Conservation (phyloP, 2,329 filamentous ascomycete genomes). For the Tolypocladium tundrense region DNA sequence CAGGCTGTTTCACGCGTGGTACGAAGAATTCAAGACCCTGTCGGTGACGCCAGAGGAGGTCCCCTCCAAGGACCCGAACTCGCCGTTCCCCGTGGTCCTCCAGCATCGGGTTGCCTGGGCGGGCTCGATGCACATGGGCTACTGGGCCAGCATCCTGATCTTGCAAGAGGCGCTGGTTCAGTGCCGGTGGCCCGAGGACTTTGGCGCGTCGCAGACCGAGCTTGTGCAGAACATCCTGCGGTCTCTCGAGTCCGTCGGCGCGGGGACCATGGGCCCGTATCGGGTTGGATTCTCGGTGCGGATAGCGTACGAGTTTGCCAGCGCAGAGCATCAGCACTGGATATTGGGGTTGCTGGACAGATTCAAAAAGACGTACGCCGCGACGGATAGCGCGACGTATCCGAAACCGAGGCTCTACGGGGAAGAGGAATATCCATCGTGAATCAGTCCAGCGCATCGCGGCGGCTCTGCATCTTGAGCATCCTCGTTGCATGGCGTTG, state of each 20-base stretch:
- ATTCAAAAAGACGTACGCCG: constrained; percentile 22
- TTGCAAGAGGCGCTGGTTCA: constrained; percentile 25
- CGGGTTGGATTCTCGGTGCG: constrained; percentile 25
- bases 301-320: constrained; percentile 28
- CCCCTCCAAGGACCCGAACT: constrained; percentile 16
- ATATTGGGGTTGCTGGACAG: constrained; percentile 18
- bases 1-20: constrained; percentile 21
- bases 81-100: constrained; percentile 22
- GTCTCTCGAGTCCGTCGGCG: constrained; percentile 25
- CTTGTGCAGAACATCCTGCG: constrained; percentile 23
- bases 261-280: constrained; percentile 27
- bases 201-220: constrained; percentile 13
- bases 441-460: not conserved
- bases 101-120: constrained; percentile 20
- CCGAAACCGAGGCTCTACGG: constrained; percentile 12
- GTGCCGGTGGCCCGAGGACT: constrained; percentile 17
- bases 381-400: constrained; percentile 17
- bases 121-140: constrained; percentile 23
- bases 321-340: constrained; percentile 22
- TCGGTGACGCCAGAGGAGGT: constrained; percentile 16
- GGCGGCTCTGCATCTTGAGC: not conserved
- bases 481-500: not conserved
- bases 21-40: constrained; percentile 14
- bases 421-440: not conserved
- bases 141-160: constrained; percentile 29